These are phyloP conservation scores for Stenocarpella maydis DNA, from an alignment of 2,329 filamentous ascomycete species.

Conservation along the genomic window DNA sequence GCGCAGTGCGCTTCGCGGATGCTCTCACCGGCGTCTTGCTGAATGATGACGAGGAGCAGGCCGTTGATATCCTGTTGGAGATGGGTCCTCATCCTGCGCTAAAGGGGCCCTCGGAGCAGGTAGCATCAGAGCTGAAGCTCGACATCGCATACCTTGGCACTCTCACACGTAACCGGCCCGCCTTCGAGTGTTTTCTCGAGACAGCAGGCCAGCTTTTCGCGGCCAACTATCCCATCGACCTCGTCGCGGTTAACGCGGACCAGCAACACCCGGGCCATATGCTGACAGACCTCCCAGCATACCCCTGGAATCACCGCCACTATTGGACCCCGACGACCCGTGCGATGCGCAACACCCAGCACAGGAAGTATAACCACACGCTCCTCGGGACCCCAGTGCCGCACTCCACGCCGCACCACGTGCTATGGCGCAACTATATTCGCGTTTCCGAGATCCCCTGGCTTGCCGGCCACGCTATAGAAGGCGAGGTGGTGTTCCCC, in stretches of 20 bases:
- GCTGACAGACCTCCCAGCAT: constrained; percentile 22
- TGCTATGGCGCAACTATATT: constrained; percentile 35
- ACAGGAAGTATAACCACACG: constrained; percentile 21
- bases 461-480: constrained; percentile 48
- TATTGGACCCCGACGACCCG: constrained; percentile 34
- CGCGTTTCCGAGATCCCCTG: constrained; percentile 44
- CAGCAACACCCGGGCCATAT: background rate
- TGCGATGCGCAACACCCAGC: constrained; percentile 11
- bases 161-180: background rate
- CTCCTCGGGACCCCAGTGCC: constrained; percentile 26
- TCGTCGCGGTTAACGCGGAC: constrained; percentile 1
- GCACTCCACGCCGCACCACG: background rate
- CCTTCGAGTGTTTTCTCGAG: constrained; percentile 9
- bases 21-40: constrained; percentile 16
- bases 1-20: constrained; percentile 47
- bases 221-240: background rate
- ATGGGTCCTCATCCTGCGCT: constrained; percentile 49
- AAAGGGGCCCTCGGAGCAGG: constrained; percentile 37
- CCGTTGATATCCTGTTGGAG: constrained; percentile 39
- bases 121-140: constrained; percentile 1
- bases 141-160: background rate
- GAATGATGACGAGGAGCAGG: constrained; percentile 8
- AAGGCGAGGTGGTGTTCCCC: constrained; percentile 48
- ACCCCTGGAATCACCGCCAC: constrained; percentile 34
- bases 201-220: background rate